Evolutionary conservation across 257 asterid species (phyloP), one percentile per base, ranked within the genome.

Genomic region (Ophiorrhiza pumila): DNA sequence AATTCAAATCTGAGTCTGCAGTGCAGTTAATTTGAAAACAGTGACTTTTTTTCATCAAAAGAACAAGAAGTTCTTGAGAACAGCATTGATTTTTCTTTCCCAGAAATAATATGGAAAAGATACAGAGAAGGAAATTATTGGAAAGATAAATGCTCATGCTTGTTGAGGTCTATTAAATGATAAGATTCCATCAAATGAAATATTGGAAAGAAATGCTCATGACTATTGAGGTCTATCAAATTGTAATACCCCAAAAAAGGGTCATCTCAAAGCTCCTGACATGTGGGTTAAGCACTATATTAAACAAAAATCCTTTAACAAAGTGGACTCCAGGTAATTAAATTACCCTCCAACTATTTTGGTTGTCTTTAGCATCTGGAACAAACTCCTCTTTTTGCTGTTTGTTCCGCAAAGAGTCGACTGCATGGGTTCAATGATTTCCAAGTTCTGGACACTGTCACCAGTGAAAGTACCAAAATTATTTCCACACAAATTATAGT

Each of bases 301-400:
- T 7, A 7, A 58, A 29, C 45, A 42, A 15, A 14, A 18, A 12
- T 5, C 39, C 20, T 23, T 37, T 41, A 60, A 70, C 65, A 74
- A 64, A 34, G 70, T 68, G 49, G 76, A 76, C 66, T 18, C 18
- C 58, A 34, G 76, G 56, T 74, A 69, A 55, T 74, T 63, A 59
- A 52, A 86, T 76, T 91, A 94, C 98, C 99, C 99, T 85, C 99
- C 99, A 80, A 83, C 85, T 65, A 97, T 94, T 79, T 91, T 80
- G 69, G 99, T 94, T 67, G 96, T 88, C 89, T 88, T 91, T 82
- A 94, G 97, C 97, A 90, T 88, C 80, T 90, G 96, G 86, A 94
- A 94, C 76, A 94, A 82, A 76, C 99, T 91, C 85, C 89, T 87
- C 86, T 94, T 94, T 79, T 87, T 94, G 85, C 49, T 85, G 85